These are phyloP conservation scores for Salix koriyanagi DNA, from an alignment of 345 rosid species.

Conservation along the genomic window DNA sequence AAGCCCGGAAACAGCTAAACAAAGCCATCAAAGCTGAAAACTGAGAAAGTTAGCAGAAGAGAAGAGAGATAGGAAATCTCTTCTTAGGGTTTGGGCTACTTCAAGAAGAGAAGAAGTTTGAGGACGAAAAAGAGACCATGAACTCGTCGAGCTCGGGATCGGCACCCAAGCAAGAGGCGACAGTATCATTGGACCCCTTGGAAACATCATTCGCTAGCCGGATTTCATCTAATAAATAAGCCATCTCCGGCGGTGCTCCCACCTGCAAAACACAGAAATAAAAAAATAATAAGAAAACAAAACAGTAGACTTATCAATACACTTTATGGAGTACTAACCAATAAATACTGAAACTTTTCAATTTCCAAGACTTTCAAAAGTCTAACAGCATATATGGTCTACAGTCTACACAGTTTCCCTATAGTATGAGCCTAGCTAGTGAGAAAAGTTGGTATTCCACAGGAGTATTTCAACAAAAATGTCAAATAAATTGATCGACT, in stretches of 20 bases:
- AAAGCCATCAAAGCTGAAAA: neutral
- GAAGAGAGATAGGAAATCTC: neutral
- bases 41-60: neutral
- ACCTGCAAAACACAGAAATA: constrained; percentile 29
- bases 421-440: neutral
- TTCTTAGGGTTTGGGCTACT: neutral
- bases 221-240: constrained; percentile 37
- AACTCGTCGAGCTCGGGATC: constrained; percentile 68
- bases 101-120: neutral
- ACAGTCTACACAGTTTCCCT: neutral
- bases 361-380: neutral
- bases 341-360: neutral
- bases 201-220: constrained; percentile 26
- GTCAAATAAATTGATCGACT: neutral
- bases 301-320: neutral
- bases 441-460: neutral
- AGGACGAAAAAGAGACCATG: constrained; percentile 36
- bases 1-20: neutral
- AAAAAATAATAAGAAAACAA: neutral
- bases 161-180: constrained; percentile 28
- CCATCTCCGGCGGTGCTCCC: constrained; percentile 53
- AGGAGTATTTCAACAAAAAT: neutral
- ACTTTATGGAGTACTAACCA: neutral
- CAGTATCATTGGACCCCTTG: constrained; percentile 5
- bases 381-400: neutral